Percentiles rank a stretch among this genome's conserved stretches.
Evolutionary conservation across 169 alveolate species (phyloP).

Genomic region (Plasmodium berghei): DNA sequence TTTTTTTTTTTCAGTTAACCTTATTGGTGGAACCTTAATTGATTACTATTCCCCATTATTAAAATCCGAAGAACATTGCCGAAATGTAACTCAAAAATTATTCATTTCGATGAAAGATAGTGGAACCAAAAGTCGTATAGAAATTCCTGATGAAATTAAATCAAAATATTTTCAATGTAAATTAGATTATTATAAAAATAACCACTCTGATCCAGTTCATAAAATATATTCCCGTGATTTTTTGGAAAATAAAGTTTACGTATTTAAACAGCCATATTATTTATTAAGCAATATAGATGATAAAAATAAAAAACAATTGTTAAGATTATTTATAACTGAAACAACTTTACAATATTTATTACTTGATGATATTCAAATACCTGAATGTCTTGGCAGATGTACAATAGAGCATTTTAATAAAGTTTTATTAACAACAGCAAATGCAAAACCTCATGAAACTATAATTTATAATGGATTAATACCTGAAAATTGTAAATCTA

Average conservation of each 20-base stretch:
- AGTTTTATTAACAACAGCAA: conserved; percentile 7
- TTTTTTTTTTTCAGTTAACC: no score
- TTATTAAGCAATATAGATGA: conserved; percentile 24
- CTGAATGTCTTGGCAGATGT: conserved; percentile 64
- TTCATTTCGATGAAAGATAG: conserved; percentile 27
- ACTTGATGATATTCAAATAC: conserved; percentile 30
- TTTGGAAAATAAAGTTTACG: conserved; percentile 22
- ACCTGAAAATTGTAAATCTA: background rate
- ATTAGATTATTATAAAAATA: conserved; percentile 29
- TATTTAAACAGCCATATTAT: conserved; percentile 60
- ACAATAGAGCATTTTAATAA: conserved; percentile 18
- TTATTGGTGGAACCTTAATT: background rate
- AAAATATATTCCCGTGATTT: conserved; percentile 26
- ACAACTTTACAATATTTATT: conserved; percentile 29
- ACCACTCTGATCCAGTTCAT: conserved; percentile 27
- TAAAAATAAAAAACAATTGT: background rate
- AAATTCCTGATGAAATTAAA: conserved; percentile 41
- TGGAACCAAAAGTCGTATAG: conserved; percentile 27
- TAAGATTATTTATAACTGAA: conserved; percentile 38
- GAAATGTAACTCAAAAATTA: conserved; percentile 26
- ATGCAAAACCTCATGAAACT: background rate
- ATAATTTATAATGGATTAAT: conserved; percentile 21
- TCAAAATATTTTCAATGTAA: conserved; percentile 37
- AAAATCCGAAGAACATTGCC: conserved; percentile 38
- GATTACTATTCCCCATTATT: conserved; percentile 63